phyloP scores from a whole-genome alignment of 768 basidiomycete genomes.

The Lentinula guzmanii region DNA sequence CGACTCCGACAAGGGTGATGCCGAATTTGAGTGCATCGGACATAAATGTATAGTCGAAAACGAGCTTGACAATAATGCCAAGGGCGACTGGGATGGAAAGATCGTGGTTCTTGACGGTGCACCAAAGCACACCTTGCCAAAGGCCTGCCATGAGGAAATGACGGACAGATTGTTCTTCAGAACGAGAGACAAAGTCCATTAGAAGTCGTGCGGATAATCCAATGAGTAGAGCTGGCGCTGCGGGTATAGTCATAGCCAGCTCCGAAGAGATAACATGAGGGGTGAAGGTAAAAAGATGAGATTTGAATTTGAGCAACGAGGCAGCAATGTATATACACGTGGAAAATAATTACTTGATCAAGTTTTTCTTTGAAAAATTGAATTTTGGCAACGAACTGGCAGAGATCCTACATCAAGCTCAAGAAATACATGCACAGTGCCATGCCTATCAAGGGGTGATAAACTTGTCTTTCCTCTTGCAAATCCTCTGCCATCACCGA shows the following conservation, averaged over 20 bases:
- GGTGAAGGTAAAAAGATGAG: not conserved
- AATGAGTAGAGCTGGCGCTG: conserved; percentile 63
- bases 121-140: conserved; percentile 74
- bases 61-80: conserved; percentile 54
- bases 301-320: not conserved
- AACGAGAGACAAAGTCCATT: conserved; percentile 50
- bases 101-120: conserved; percentile 49
- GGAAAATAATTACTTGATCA: conserved; percentile 7
- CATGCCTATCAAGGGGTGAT: no score
- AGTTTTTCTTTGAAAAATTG: not conserved
- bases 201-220: conserved; percentile 71
- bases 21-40: conserved; percentile 51
- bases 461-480: no score
- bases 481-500: no score
- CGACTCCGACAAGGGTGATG: conserved; percentile 60
- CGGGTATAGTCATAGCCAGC: conserved; percentile 20
- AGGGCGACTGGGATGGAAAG: conserved; percentile 52
- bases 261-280: conserved; percentile 5
- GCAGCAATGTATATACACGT: not conserved
- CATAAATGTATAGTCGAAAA: conserved; percentile 51
- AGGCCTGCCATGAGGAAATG: conserved; percentile 64
- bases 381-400: no score
- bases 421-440: no score
- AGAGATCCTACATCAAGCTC: no score
- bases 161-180: conserved; percentile 41